Conservation (phyloP, 257 asterid genomes). For the Rubia yunnanensis region DNA sequence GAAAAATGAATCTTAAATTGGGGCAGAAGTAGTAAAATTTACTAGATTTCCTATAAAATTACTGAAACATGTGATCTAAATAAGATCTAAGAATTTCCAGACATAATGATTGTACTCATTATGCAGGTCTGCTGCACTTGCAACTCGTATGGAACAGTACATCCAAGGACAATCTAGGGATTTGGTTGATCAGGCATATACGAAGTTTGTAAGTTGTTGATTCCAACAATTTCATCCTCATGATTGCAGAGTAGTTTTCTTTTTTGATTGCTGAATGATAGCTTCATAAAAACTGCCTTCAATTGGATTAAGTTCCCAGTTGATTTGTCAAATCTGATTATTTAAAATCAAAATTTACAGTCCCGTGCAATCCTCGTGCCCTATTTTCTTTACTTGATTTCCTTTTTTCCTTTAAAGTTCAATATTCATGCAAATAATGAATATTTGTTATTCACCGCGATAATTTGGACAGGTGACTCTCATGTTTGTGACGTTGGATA, state of each 20-base stretch:
- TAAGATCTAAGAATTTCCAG: no score
- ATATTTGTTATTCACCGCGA: background rate
- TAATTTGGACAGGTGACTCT: slow-evolving; percentile 67
- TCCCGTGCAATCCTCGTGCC: background rate
- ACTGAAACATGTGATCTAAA: no score
- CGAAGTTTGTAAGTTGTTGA: slow-evolving; percentile 58
- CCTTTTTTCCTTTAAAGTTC: background rate
- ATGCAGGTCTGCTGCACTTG: slow-evolving; percentile 77
- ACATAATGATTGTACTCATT: no score
- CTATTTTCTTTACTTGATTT: background rate
- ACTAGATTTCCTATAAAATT: no score
- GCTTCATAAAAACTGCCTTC: background rate
- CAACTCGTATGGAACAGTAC: slow-evolving; percentile 99
- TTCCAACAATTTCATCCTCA: background rate
- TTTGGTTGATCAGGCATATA: slow-evolving; percentile 97
- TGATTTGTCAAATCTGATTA: background rate
- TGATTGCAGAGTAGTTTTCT: background rate
- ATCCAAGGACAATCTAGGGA: slow-evolving; percentile 96
- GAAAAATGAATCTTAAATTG: no score
- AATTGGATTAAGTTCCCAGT: background rate
- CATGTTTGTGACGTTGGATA: slow-evolving; percentile 95
- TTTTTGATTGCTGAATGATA: background rate
- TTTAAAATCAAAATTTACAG: background rate
- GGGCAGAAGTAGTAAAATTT: no score
- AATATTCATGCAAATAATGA: background rate